A percentile compares a stretch with the other conserved stretches of the same genome.
Evolutionary conservation across 768 basidiomycete genomes (phyloP).

Genomic region (Termitomyces sp.): DNA sequence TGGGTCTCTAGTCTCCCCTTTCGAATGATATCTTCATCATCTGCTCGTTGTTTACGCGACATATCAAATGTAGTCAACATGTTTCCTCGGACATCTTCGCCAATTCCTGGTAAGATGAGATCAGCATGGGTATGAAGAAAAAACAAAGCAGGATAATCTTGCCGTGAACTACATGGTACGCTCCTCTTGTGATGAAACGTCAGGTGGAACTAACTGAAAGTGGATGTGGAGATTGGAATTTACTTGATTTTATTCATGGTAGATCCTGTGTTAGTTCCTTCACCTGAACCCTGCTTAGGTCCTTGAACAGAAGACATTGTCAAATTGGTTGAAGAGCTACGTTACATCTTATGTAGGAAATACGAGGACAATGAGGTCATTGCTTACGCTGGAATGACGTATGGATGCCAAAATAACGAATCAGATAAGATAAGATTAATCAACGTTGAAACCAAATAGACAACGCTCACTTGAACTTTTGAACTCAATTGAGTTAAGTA

Average conservation of each 20-base stretch:
- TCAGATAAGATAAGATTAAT: background rate
- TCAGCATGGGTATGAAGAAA: background rate
- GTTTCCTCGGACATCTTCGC: conserved; percentile 41
- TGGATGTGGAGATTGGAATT: too few relatives aligned
- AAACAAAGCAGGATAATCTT: background rate
- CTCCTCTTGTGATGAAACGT: background rate
- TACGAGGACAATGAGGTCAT: background rate
- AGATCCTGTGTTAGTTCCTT: background rate
- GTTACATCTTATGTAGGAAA: background rate
- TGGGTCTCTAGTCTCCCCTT: conserved; percentile 36
- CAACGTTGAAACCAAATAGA: background rate
- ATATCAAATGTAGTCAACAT: conserved; percentile 35
- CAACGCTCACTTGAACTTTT: too few relatives aligned
- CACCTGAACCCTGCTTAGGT: background rate
- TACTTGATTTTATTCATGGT: background rate
- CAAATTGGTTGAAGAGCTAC: too few relatives aligned
- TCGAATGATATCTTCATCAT: conserved; percentile 29
- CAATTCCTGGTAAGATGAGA: conserved; percentile 25
- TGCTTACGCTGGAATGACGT: background rate
- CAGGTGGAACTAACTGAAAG: background rate
- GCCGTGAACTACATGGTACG: conserved; percentile 1
- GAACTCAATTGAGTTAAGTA: background rate
- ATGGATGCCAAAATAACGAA: background rate
- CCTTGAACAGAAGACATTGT: background rate
- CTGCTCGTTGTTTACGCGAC: conserved; percentile 19